These are phyloP conservation scores for Lineolata rhizophorae DNA, from an alignment of 495 filamentous ascomycete genomes.

Conservation along the genomic window DNA sequence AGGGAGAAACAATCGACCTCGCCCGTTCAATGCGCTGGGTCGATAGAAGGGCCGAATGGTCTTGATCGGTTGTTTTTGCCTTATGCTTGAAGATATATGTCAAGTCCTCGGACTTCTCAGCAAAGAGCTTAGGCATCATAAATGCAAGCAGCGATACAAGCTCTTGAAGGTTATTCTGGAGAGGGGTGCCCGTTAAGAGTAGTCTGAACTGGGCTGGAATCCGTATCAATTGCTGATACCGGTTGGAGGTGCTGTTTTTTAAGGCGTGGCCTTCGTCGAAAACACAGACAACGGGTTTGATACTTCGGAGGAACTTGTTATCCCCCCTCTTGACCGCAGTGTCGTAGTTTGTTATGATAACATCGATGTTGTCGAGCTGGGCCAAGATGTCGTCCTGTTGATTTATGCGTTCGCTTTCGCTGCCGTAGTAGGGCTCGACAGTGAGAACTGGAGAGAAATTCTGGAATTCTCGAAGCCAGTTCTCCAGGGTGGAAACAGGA, in stretches of 20 bases:
- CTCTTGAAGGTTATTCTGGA: slow-evolving; percentile 92
- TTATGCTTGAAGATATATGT: slow-evolving; percentile 75
- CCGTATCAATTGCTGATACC: slow-evolving; percentile 59
- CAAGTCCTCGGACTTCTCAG: slow-evolving; percentile 47
- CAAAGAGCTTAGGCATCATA: slow-evolving; percentile 69
- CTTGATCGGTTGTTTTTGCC: slow-evolving; percentile 50
- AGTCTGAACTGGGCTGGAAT: slow-evolving; percentile 61
- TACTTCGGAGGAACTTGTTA: slow-evolving; percentile 43
- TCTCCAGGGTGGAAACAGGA: slow-evolving; percentile 79
- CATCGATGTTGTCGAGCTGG: slow-evolving; percentile 44
- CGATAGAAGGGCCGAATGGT: slow-evolving; percentile 54
- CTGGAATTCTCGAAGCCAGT: slow-evolving; percentile 81
- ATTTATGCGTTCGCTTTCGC: slow-evolving; percentile 33
- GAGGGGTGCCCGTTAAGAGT: slow-evolving; percentile 75
- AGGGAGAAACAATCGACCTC: slow-evolving; percentile 81
- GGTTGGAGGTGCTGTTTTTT: slow-evolving; percentile 61
- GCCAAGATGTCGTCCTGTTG: slow-evolving; percentile 45
- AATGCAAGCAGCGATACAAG: slow-evolving; percentile 74
- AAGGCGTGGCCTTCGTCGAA: slow-evolving; percentile 88
- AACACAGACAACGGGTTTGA: slow-evolving; percentile 42
- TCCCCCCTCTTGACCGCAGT: slow-evolving; percentile 42
- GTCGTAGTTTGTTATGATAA: slow-evolving; percentile 81
- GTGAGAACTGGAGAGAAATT: slow-evolving; percentile 58
- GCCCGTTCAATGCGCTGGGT: slow-evolving; percentile 68
- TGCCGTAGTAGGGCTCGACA: slow-evolving; percentile 66